These are phyloP conservation scores for Dictyostelium firmibasis DNA, from an alignment of 78 protist species.

Conservation along the genomic window DNA sequence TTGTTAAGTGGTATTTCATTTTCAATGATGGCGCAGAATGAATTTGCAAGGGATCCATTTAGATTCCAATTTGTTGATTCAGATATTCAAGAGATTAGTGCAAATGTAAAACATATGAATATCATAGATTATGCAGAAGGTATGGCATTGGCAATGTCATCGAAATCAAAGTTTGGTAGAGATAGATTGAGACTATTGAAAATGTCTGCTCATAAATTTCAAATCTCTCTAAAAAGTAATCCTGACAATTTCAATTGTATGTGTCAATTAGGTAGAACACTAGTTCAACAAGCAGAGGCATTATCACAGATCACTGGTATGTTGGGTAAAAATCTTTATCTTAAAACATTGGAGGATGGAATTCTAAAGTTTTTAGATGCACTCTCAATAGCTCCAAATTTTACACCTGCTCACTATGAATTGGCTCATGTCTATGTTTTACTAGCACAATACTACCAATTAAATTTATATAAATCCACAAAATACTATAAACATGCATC, in stretches of 20 bases:
- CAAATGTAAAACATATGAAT: constrained; percentile 78
- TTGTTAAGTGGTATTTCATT: constrained; percentile 60
- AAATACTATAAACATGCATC: constrained; percentile 20
- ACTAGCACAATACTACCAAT: constrained; percentile 32
- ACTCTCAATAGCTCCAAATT: not conserved
- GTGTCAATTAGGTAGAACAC: constrained; percentile 62
- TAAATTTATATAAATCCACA: not conserved
- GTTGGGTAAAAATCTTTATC: constrained; percentile 50
- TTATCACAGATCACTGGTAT: not conserved
- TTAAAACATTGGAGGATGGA: constrained; percentile 62
- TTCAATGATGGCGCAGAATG: constrained; percentile 41
- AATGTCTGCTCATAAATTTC: constrained; percentile 58
- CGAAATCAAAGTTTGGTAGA: constrained; percentile 34
- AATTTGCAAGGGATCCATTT: constrained; percentile 37
- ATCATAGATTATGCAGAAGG: constrained; percentile 82
- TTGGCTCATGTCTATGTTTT: constrained; percentile 36
- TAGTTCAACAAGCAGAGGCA: constrained; percentile 28
- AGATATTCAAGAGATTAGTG: constrained; percentile 55
- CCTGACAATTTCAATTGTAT: constrained; percentile 67
- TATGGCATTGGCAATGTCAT: constrained; percentile 72
- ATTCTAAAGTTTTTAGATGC: constrained; percentile 36
- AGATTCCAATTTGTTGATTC: constrained; percentile 82
- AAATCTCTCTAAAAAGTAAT: constrained; percentile 51
- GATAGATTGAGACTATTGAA: constrained; percentile 54
- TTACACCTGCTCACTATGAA: constrained; percentile 39